A percentile compares a stretch with the other conserved stretches of the same genome.
phyloP scores from a whole-genome alignment of 2,329 filamentous ascomycete species.

The Rhynchosporium graminicola region DNA sequence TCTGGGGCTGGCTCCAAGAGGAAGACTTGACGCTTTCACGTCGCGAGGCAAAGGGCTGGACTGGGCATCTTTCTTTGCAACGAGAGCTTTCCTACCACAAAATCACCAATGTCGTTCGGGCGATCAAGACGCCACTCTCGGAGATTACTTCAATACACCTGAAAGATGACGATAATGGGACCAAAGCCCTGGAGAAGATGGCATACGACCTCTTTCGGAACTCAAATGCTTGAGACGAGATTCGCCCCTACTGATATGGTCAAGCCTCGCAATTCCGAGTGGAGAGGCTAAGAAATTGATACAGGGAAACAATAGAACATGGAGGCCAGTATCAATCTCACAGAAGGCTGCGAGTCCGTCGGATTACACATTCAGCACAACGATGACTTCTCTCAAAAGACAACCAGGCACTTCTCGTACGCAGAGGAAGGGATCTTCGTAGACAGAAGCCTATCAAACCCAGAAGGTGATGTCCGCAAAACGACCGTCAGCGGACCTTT shows the following conservation, averaged over 20 bases:
- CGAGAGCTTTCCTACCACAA: slow-evolving; percentile 27
- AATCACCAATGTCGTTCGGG: neutral
- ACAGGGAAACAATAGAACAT: neutral
- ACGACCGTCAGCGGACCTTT: neutral
- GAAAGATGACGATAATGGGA: neutral
- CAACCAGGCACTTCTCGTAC: neutral
- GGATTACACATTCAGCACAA: slow-evolving; percentile 2
- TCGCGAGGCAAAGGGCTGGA: slow-evolving; percentile 24
- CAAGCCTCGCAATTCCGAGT: neutral
- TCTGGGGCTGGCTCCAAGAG: slow-evolving; percentile 3
- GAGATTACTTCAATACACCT: neutral
- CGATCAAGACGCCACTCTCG: neutral
- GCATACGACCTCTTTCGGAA: neutral
- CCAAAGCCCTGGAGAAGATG: neutral
- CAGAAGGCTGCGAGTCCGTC: neutral
- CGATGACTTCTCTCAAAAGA: neutral
- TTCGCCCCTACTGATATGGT: neutral
- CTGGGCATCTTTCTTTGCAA: slow-evolving; percentile 23
- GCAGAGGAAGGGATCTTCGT: neutral
- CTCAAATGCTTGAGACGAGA: neutral
- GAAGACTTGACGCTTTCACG: slow-evolving; percentile 4
- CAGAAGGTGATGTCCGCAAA: neutral
- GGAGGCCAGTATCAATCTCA: slow-evolving; percentile 7
- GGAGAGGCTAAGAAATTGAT: neutral
- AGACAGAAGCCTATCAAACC: neutral